Base-by-base conservation (phyloP, 176 grass and related monocot species). In the Zea luxurians region DNA sequence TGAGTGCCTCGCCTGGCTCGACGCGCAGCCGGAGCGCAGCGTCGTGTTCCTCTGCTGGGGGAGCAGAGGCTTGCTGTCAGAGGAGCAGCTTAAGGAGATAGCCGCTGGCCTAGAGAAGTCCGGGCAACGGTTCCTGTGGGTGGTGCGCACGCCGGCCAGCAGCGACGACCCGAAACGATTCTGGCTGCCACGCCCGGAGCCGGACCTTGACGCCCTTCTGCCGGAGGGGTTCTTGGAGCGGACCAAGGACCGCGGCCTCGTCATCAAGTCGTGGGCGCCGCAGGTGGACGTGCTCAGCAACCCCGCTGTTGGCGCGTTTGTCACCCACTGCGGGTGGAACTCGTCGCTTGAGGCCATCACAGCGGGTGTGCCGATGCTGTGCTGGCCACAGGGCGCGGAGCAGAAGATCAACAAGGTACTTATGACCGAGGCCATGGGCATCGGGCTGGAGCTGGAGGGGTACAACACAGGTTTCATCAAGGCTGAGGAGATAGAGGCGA, bases 291-390 rank as follows among this genome's bases (percentile, higher is more conserved):
- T 81, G 44, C 84, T 86, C 4, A 10, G 40, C 10, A 78, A 71
- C 64, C 34, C 36, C 2, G 79, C 85, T 1, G 10, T 16, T 7
- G 85, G 73, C 10, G 80, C 61, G 2, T 83, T 83, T 59, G 79
- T 87, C 4, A 72, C 79, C n/a, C 85, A 87, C 68, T 87, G 79
- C 64, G 79, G 85, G 8, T 87, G 85, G 85, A 87, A 87, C 85
- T 87, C 85, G 60, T 6, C 27, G 38, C 73, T 87, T 5, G 84
- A 87, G 64, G 67, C 52, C n/a, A 44, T 77, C 36, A 8, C 13
- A 4, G 70, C 62, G 11, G 84, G 84, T 1, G 71, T 87, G 65
- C 78, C 84, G 18, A 76, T 82, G 78, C 44, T 86, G 6, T 66
- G 53, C 3, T 81, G 78, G 77, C 84, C 84, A n/a, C 61, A 70